phyloP scores from a whole-genome alignment of 2,329 filamentous ascomycete species.

The Aspergillus fumigatiaffinis region DNA sequence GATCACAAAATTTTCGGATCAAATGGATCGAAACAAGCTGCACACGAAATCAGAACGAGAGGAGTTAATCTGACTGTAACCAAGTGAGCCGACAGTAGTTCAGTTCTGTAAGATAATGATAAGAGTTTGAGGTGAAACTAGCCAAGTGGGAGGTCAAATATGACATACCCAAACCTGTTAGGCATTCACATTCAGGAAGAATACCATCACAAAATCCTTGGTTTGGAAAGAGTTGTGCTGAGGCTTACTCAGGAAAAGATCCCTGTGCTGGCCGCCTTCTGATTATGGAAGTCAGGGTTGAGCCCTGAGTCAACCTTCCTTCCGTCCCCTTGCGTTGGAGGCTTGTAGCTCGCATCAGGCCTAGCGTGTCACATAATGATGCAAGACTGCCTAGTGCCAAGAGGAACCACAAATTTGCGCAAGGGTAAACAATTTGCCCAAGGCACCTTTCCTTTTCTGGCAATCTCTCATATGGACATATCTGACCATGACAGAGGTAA shows the following conservation, averaged over 20 bases:
- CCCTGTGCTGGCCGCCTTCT: not conserved
- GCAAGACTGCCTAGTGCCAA: not conserved
- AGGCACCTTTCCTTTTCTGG: constrained; percentile 15
- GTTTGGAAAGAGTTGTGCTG: constrained; percentile 5
- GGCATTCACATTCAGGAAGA: constrained; percentile 15
- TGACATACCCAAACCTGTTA: constrained; percentile 21
- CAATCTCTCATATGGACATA: not conserved
- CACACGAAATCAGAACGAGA: constrained; percentile 8
- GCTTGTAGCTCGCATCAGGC: constrained; percentile 19
- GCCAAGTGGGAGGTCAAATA: constrained; percentile 13
- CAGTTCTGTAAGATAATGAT: not conserved
- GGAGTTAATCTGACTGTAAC: not conserved
- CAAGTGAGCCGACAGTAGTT: not conserved
- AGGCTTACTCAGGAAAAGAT: not conserved
- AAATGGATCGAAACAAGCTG: not conserved
- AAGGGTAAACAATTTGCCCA: not conserved
- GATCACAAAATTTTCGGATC: constrained; percentile 11
- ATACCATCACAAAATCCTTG: constrained; percentile 5
- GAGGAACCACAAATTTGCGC: not conserved
- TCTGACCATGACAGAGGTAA: not conserved
- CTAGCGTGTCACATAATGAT: constrained; percentile 14
- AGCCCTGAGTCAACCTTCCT: constrained; percentile 16
- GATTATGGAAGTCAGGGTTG: not conserved
- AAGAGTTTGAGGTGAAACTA: not conserved
- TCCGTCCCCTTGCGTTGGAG: constrained; percentile 23